Conservation (phyloP, 75 land plant species). For the Cryptomeria japonica region DNA sequence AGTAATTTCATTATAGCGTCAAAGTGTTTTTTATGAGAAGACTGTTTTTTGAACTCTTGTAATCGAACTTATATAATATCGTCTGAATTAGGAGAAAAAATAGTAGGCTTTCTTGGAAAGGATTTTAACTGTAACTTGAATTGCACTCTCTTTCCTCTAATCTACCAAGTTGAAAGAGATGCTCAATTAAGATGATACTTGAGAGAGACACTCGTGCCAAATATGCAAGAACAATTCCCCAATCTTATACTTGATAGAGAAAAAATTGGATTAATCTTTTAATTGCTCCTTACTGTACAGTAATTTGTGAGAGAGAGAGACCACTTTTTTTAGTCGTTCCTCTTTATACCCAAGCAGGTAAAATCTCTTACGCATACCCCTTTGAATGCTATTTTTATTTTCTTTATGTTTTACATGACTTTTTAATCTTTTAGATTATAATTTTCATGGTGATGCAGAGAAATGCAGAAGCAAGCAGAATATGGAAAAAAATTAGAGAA, state of each 20-base stretch:
- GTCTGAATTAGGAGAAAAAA: neutral
- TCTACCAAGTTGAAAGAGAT: neutral
- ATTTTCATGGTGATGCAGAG: slow-evolving; percentile 26
- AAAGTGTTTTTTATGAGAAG: too few relatives aligned
- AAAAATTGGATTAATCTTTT: neutral
- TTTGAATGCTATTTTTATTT: neutral
- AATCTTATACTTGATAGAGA: neutral
- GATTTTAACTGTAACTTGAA: neutral
- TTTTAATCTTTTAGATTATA: neutral
- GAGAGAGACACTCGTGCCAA: too few relatives aligned
- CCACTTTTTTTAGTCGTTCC: neutral
- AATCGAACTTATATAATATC: neutral
- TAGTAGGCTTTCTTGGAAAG: neutral
- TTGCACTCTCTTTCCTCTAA: neutral
- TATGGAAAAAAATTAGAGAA: slow-evolving; percentile 38
- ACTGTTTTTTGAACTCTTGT: neutral
- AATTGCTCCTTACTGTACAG: neutral
- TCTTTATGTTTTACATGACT: neutral
- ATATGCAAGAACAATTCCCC: too few relatives aligned
- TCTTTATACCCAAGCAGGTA: neutral
- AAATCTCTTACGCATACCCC: neutral
- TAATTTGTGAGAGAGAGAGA: neutral
- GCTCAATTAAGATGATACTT: neutral
- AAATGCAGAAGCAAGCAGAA: slow-evolving; percentile 30
- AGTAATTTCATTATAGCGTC: too few relatives aligned